phyloP scores from a whole-genome alignment of 768 basidiomycete species.

The Leucocoprinus sp. region DNA sequence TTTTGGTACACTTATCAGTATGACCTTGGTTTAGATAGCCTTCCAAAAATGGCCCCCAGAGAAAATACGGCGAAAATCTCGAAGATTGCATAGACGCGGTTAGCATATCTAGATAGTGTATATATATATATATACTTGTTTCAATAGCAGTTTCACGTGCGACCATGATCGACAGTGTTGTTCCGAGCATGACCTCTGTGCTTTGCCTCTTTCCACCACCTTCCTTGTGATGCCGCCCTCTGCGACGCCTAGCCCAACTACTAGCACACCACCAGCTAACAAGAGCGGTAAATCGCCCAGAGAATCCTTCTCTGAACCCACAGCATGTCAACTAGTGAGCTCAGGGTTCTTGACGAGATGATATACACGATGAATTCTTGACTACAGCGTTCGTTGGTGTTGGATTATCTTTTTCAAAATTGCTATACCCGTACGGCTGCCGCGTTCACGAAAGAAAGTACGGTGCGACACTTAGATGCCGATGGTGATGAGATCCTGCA shows the following conservation, averaged over 20 bases:
- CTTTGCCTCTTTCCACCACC: conserved; percentile 1
- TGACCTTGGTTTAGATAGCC: neutral
- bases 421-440: conserved; percentile 66
- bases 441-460: conserved; percentile 58
- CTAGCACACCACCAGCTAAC: neutral
- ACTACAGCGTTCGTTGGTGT: conserved; percentile 53
- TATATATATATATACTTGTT: neutral
- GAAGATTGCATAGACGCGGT: neutral
- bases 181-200: conserved; percentile 5
- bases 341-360: neutral
- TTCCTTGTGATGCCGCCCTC: conserved; percentile 1
- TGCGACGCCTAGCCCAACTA: neutral
- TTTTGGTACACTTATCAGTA: no score
- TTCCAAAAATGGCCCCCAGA: conserved; percentile 7
- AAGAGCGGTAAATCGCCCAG: conserved; percentile 4
- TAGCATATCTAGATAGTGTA: neutral
- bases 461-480: conserved; percentile 52
- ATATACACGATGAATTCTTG: conserved; percentile 4
- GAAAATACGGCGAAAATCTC: conserved; percentile 5
- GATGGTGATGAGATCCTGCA: conserved; percentile 60
- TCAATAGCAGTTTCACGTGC: neutral
- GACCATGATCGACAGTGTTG: neutral
- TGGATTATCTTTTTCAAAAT: conserved; percentile 71
- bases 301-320: conserved; percentile 21
- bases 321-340: conserved; percentile 38